These are phyloP conservation scores for Pichia terricola DNA, from an alignment of 1,139 yeast species.

Conservation along the genomic window DNA sequence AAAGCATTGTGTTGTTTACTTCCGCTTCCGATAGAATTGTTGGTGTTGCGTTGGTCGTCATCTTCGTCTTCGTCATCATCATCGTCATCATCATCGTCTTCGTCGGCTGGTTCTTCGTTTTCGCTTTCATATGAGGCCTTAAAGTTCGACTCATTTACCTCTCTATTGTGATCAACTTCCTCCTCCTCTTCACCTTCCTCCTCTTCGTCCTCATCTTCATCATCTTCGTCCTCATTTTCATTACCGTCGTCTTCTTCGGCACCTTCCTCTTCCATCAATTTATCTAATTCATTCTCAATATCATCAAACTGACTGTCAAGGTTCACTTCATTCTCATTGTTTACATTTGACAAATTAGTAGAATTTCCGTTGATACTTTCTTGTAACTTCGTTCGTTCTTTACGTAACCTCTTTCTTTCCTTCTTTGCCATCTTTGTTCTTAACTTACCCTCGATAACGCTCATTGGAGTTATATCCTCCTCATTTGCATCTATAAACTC, in stretches of 20 bases:
- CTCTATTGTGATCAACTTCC: no score
- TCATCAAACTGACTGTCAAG: conserved; percentile 10
- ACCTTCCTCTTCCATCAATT: conserved; percentile 22
- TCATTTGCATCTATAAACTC: conserved; percentile 57
- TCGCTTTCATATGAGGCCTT: conserved; percentile 17
- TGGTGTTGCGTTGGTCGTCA: conserved; percentile 39
- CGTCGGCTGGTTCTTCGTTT: conserved; percentile 18
- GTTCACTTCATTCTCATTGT: conserved; percentile 24
- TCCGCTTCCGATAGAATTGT: conserved; percentile 23
- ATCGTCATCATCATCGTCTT: conserved; percentile 24
- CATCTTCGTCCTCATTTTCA: conserved; percentile 17
- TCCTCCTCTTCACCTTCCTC: conserved; percentile 25
- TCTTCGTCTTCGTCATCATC: conserved; percentile 32
- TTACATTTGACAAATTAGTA: conserved; percentile 26
- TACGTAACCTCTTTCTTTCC: conserved; percentile 16
- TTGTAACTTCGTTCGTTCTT: conserved; percentile 5
- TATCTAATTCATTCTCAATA: conserved; percentile 22
- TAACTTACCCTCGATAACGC: conserved; percentile 14
- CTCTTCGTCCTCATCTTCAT: conserved; percentile 21
- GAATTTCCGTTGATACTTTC: background rate
- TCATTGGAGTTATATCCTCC: conserved; percentile 11
- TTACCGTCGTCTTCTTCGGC: conserved; percentile 15
- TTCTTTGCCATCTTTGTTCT: conserved; percentile 19
- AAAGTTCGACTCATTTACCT: conserved; percentile 22
- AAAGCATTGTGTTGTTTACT: conserved; percentile 63